Base-by-base conservation (phyloP, 441 rosid genomes). In the Mallotus japonicus region DNA sequence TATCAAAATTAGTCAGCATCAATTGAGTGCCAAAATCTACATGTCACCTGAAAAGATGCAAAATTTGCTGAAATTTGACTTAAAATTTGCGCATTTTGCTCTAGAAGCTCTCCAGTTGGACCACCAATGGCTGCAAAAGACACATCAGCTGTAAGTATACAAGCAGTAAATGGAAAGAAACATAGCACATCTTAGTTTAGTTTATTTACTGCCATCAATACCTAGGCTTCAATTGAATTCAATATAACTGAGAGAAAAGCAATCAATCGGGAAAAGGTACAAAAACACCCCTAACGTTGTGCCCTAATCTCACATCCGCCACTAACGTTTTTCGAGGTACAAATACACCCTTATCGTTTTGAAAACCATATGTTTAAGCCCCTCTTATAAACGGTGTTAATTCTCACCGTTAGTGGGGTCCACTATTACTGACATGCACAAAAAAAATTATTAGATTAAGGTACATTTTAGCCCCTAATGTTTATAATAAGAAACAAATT, bases 71-170 rank as follows among this genome's bases (percentile, higher is more conserved):
- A 85, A 73, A 93, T 85, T 78, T 91, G 97, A 79, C 81, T 84
- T 60, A 93, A 85, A 77, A 91, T 84, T 73, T 91, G 91, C 66
- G 92, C 83, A 80, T 91, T 93, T 78, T 91, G 91, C 83, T 89
- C 97, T 51, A 93, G 90, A 78, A 93, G 90, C 79, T 91, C 90
- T 73, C 95, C 95, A 7, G 88, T 86, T 64, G 85, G 81, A 73
- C 96, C 97, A 68, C 96, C 96, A 74, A 93, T 91, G 74, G 82
- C 97, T 93, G 88, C 70, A 82, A 79, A 73, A 34, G 40, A 70
- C 24, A 78, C 28, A 70, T 13, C 63, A 56, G 66, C 62, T 49
- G 7, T 58, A 68, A 68, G 67, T 67, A 46, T 68, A 37, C 64
- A 72, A 46, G 49, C 11, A 64, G 60, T 24, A 50, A 56, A 62